phyloP scores from a whole-genome alignment of 73 alveolate species.

The Blepharisma stoltei region DNA sequence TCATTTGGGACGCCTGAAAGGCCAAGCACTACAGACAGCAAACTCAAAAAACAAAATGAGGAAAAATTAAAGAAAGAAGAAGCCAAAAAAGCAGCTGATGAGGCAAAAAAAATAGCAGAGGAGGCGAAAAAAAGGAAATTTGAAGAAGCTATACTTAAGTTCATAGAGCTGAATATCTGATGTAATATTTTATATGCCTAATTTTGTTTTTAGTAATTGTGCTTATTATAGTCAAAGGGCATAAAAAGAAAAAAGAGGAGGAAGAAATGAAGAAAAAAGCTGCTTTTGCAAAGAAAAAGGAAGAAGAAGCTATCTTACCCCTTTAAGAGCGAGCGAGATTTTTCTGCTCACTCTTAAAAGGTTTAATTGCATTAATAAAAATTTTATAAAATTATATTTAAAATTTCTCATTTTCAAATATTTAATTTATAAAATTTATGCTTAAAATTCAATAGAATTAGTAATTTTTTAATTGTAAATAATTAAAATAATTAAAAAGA shows the following conservation, averaged over 20 bases:
- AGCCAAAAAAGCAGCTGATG: background rate
- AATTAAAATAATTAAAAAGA: background rate
- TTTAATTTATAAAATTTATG: too few species aligned
- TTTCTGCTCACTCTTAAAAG: too few species aligned
- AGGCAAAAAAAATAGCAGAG: background rate
- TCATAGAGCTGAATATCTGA: too few species aligned
- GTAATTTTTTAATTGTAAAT: background rate
- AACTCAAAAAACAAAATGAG: background rate
- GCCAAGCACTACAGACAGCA: background rate
- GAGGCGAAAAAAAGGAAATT: background rate
- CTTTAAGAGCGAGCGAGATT: too few species aligned
- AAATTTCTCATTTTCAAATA: background rate
- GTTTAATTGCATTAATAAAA: background rate
- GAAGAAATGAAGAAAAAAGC: constrained; percentile 1
- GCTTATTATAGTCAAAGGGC: too few species aligned
- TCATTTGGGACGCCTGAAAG: too few species aligned
- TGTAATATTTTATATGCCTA: too few species aligned
- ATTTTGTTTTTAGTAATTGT: too few species aligned
- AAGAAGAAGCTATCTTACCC: background rate
- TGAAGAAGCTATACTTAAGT: constrained; percentile 9
- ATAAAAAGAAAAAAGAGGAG: constrained; percentile 2
- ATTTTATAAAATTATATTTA: too few species aligned
- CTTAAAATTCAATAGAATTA: too few species aligned
- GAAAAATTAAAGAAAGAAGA: background rate
- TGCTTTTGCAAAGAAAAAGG: background rate